phyloP scores from a whole-genome alignment of 345 rosid species.

The Murraya koenigii region DNA sequence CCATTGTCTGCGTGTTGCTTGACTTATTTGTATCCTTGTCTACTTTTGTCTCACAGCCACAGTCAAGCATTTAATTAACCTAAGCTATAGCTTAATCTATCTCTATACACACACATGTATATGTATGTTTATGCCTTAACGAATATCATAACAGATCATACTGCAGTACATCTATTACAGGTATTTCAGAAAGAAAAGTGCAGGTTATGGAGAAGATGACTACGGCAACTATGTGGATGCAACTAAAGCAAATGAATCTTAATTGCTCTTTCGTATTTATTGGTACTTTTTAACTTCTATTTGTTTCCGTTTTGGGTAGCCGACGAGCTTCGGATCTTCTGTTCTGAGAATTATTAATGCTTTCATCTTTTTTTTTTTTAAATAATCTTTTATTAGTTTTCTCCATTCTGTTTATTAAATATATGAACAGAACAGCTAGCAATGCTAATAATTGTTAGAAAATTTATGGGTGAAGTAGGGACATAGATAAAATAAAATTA shows the following conservation, averaged over 20 bases:
- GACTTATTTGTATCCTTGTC: slow-evolving; percentile 90
- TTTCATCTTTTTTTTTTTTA: background rate
- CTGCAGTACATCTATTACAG: slow-evolving; percentile 85
- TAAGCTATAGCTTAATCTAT: no score
- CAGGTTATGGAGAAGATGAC: slow-evolving; percentile 21
- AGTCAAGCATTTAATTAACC: no score
- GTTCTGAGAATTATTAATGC: background rate
- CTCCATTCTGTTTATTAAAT: background rate
- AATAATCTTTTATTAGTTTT: background rate
- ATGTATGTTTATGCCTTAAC: slow-evolving; percentile 26
- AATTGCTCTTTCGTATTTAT: background rate
- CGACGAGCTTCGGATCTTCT: no score
- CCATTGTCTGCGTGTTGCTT: slow-evolving; percentile 74
- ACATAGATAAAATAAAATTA: no score
- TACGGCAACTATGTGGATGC: slow-evolving; percentile 46
- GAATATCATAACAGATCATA: slow-evolving; percentile 48
- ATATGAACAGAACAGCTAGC: no score
- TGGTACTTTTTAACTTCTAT: background rate
- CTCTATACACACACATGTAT: no score
- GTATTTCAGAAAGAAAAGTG: slow-evolving; percentile 26
- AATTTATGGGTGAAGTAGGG: no score
- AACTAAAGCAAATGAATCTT: slow-evolving; percentile 29
- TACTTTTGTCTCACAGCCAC: background rate
- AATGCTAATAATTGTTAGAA: no score
- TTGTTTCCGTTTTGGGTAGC: background rate